phyloP scores from a whole-genome alignment of 1,284 basidiomycete genomes.

The Cryptococcus sp. region DNA sequence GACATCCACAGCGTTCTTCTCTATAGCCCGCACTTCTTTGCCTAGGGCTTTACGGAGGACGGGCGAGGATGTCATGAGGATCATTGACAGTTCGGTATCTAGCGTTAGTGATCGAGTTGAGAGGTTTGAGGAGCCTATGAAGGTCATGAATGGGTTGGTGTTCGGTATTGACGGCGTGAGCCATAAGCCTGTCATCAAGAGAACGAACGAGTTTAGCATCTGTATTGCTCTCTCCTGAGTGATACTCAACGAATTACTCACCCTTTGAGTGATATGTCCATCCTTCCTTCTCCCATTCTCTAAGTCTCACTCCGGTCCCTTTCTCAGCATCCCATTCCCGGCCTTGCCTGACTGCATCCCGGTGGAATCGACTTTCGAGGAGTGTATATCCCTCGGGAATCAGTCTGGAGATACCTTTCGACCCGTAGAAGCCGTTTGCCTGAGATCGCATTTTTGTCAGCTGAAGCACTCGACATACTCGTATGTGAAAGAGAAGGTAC shows the following conservation, averaged over 20 bases:
- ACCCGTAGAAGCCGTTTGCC: conserved; percentile 95
- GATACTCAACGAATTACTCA: conserved; percentile 42
- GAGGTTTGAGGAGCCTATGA: conserved; percentile 95
- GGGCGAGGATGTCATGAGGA: conserved; percentile 70
- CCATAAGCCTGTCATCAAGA: conserved; percentile 1
- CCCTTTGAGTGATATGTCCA: conserved; percentile 99
- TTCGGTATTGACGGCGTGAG: conserved; percentile 8
- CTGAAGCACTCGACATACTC: background rate
- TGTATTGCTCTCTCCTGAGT: background rate
- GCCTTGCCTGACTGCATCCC: conserved; percentile 61
- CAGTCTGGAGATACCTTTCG: conserved; percentile 81
- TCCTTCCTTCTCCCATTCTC: conserved; percentile 83
- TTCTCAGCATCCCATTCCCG: conserved; percentile 56
- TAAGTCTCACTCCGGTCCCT: conserved; percentile 65
- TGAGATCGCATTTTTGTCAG: conserved; percentile 43
- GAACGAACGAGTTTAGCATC: background rate
- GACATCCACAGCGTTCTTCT: conserved; percentile 55
- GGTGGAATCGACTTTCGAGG: conserved; percentile 82
- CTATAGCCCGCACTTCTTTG: conserved; percentile 56
- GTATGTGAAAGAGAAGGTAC: conserved; percentile 21
- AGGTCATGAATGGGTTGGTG: conserved; percentile 67
- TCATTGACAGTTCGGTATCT: conserved; percentile 89
- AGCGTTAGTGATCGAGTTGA: conserved; percentile 87
- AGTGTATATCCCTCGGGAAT: conserved; percentile 95
- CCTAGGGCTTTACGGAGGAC: conserved; percentile 52